Base-by-base conservation (phyloP, 2,329 filamentous ascomycete genomes). In the Aspergillus arachidicola region DNA sequence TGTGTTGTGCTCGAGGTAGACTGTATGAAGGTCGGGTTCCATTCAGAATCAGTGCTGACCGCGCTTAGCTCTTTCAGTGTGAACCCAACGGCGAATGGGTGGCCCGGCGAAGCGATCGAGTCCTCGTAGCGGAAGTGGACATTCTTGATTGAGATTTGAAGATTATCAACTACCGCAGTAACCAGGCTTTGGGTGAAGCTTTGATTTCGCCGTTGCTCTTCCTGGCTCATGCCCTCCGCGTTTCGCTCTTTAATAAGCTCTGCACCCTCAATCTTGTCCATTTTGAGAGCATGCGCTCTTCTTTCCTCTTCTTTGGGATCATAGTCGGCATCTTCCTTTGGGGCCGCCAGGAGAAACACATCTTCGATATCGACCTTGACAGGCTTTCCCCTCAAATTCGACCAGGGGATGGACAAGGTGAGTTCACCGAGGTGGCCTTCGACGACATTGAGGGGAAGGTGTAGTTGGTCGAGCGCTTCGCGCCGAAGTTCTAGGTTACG, bases 81-180 rank as follows among this genome's bases (percentile, higher is more conserved):
- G 64, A 99, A 76, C 56, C 96, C 95, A 6, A 96, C 86, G 6
- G 95, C 93, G 72, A 99, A 99, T 0, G 96, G 94, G 76, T 99
- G 95, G 0, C 93, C 94, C 0, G 94, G 94, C 11, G 94, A 92
- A 23, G 95, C 96, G 72, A 99, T 93, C 16, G 94, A 94, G 79
- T 99, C 95, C 79, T 99, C 95, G 79, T 99, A 99, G 71, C 95
- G 92, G 67, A 99, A 87, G 77, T 99, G 95, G 64, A 99, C 97
- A 76, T 98, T 99, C 84, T 97, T 98, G 78, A 99, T 89, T 28
- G 91, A 95, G 71, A 99, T 92, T 78, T 99, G 95, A 46, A 99
- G 84, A 74, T 99, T 99, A 84, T 99, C 95, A 74, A 98, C 93
- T 73, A 99, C 96, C 71, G 97, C 97, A 43, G 94, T 97, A 55